These are phyloP conservation scores for Catunica adiposa DNA, from an alignment of 2,329 filamentous ascomycete genomes.

Conservation along the genomic window DNA sequence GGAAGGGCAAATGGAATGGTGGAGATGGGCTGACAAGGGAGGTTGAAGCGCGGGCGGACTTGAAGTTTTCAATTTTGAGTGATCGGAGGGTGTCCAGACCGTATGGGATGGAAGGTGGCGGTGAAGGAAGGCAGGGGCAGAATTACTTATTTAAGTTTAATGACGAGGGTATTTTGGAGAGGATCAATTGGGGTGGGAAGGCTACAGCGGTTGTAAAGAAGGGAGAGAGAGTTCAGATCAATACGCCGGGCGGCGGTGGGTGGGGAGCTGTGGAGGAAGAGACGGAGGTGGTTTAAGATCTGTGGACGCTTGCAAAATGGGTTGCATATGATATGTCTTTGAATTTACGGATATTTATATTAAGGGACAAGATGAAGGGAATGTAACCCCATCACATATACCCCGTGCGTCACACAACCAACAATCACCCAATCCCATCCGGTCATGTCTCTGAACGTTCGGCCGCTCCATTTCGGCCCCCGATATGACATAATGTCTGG, in stretches of 20 bases:
- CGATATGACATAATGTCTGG: too few species aligned
- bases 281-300: not conserved
- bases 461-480: too few species aligned
- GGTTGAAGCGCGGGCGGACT: conserved; percentile 63
- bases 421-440: too few species aligned
- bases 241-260: conserved; percentile 45
- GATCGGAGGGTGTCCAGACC: conserved; percentile 62
- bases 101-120: conserved; percentile 57
- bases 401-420: too few species aligned
- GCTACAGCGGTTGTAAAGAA: conserved; percentile 40
- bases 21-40: conserved; percentile 64
- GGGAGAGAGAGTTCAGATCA: conserved; percentile 44
- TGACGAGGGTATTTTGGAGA: conserved; percentile 19
- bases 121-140: conserved; percentile 48
- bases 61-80: conserved; percentile 63
- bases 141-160: conserved; percentile 27
- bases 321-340: too few species aligned
- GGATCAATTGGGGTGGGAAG: conserved; percentile 41
- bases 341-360: too few species aligned
- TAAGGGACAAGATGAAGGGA: too few species aligned
- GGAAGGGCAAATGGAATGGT: conserved; percentile 48
- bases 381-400: too few species aligned
- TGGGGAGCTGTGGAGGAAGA: conserved; percentile 28
- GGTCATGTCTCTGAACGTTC: too few species aligned
- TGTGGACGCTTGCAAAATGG: too few species aligned